Base-by-base conservation (phyloP, 2,329 filamentous ascomycete species). In the Juglanconis sp. region DNA sequence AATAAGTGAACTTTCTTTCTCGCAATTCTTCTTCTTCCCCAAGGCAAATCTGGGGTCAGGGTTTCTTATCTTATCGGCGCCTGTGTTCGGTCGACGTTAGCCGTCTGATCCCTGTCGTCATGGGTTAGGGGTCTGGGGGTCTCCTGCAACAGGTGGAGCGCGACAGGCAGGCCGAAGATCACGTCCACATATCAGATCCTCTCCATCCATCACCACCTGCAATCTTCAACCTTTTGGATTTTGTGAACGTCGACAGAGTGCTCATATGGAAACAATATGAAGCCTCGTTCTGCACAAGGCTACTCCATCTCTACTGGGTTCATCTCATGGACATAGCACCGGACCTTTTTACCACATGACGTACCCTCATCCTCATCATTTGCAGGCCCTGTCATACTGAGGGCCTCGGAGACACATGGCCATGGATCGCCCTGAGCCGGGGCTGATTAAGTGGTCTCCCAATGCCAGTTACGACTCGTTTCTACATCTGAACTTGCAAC, bases 381-480 rank as follows among this genome's bases (percentile, higher is more conserved):
- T 15, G 5, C 48, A 31, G 30, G 47, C 24, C 54, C 30, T 36
- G 9, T 57, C 55, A 38, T 49, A 35, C n/a, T 34, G 47, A 51
- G 47, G 13, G 35, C 34, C 48, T 13, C 30, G 10, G n/a, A 35
- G 17, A 13, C 42, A 17, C 10, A 50, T 35, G 44, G 48, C 54
- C 57, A 82, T 86, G 81, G 83, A 86, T 66, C 80, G 84, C 51
- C 82, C 82, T 2, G 84, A 86, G 66, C 81, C 83, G 10, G 86
- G 86, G 32, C 79, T 89, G 60, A 81, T 88, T 68, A 85, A 86
- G 68, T 89, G 86, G 86, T 88, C 85, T 30, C 83, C 86, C 53
- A 85, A 84, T 63, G 76, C 82, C 17, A 73, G 75, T 11, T 75
- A 81, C 62, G 81, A 88, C 68, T 84, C 81, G 57, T 88, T 89